These are phyloP conservation scores for Acaromyces ingoldii DNA, from an alignment of 1,284 basidiomycete genomes.

Conservation along the genomic window DNA sequence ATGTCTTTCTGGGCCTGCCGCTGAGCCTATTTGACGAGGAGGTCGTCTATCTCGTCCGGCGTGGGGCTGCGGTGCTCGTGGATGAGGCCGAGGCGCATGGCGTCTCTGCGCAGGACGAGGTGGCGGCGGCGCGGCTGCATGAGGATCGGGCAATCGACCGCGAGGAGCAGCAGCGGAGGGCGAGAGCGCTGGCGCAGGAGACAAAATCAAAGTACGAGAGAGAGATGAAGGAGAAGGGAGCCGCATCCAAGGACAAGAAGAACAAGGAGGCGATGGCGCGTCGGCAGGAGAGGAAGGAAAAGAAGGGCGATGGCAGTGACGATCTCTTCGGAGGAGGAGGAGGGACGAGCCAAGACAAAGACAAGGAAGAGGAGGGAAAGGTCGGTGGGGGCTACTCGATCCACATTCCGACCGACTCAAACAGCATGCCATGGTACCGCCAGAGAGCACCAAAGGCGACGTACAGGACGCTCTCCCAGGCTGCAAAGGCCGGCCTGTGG, in stretches of 20 bases:
- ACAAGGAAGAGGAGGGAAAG: no score
- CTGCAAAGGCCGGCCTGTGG: conserved; percentile 69
- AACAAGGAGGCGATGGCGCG: conserved; percentile 52
- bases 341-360: no score
- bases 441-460: conserved; percentile 10
- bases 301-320: no score
- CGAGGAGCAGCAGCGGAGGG: conserved; percentile 5
- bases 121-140: conserved; percentile 8
- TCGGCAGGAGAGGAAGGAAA: conserved; percentile 7
- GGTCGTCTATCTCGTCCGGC: conserved; percentile 75
- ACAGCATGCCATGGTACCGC: conserved; percentile 30
- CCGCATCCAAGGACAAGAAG: conserved; percentile 52
- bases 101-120: conserved; percentile 55
- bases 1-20: conserved; percentile 88
- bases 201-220: conserved; percentile 52
- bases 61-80: conserved; percentile 74
- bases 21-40: conserved; percentile 86
- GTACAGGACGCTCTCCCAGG: conserved; percentile 60
- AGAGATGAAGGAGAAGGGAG: conserved; percentile 52
- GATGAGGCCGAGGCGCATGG: conserved; percentile 66
- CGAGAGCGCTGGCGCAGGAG: conserved; percentile 17
- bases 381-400: no score
- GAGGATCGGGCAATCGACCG: conserved; percentile 3
- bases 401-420: no score
- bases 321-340: no score